phyloP scores from a whole-genome alignment of 306 rosid genomes.

The Clitoria ternatea region DNA sequence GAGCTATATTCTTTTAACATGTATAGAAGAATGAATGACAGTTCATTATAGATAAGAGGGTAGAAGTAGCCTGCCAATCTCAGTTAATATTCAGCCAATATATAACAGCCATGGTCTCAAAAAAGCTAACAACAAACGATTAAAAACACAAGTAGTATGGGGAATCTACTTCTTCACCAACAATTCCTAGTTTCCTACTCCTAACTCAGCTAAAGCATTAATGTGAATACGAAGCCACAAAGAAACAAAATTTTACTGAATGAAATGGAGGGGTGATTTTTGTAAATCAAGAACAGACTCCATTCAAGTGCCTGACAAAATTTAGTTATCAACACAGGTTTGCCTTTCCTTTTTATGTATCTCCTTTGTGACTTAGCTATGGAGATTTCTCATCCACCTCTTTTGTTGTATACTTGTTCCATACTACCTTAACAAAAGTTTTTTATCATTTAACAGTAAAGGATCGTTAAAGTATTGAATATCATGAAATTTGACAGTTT shows the following conservation, averaged over 20 bases:
- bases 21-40: background rate
- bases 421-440: background rate
- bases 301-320: background rate
- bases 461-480: background rate
- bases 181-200: background rate
- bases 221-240: background rate
- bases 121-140: background rate
- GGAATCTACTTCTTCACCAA: background rate
- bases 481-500: slow-evolving; percentile 18
- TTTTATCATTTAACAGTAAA: background rate
- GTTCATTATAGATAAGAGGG: background rate
- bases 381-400: background rate
- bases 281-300: background rate
- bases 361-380: background rate
- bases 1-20: background rate
- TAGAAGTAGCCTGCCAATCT: background rate
- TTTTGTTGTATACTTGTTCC: background rate
- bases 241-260: background rate
- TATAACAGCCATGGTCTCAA: background rate
- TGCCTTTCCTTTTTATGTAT: background rate
- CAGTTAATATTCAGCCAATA: background rate
- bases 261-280: background rate
- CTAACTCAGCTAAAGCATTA: background rate
- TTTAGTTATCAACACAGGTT: background rate
- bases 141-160: background rate